Base-by-base conservation (phyloP, 495 filamentous ascomycete species). In the Hypoxylon trugodes region DNA sequence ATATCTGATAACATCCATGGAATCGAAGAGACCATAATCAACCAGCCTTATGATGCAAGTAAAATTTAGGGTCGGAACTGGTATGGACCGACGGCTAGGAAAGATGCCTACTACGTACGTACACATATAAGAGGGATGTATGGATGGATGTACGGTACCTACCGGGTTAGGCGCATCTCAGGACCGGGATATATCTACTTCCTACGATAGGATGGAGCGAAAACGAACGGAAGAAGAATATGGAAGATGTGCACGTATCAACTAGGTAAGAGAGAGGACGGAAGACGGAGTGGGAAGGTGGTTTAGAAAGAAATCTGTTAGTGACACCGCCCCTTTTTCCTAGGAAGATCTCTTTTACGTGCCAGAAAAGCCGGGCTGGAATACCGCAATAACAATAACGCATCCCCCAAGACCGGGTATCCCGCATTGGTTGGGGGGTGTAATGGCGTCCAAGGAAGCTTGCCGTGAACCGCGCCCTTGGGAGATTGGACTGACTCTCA, bases 401-500 rank as follows among this genome's bases (percentile, higher is more conserved):
- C n/a, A n/a, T n/a, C 43, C 25, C 46, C 50, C 26, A 37, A 38
- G 53, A 40, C 58, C 57, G 41, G 58, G 41, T 53, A 37, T 41
- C 41, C 32, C 53, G 52, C 51, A 47, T 51, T 45, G n/a, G n/a
- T 43, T 37, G 18, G 36, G 13, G 28, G 45, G 25, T 57, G 63
- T 47, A 51, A 56, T 36, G 51, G 40, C 24, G 41, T 47, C 43
- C 33, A 40, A 55, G 49, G 38, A 66, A 33, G 50, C 16, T 38
- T 24, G 53, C 52, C 53, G 22, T 38, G 64, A 67, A 59, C 58
- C 64, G 38, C 64, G 58, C 50, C 47, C 47, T 40, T 54, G 64
- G 64, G 59, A 67, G 62, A 67, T 67, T 67, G 53, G 47, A 61
- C 15, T 9, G 19, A 8, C 35, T 62, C 58, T 50, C 25, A 55